phyloP scores from a whole-genome alignment of 73 alveolate genomes.

The Paramecium biaurelia region DNA sequence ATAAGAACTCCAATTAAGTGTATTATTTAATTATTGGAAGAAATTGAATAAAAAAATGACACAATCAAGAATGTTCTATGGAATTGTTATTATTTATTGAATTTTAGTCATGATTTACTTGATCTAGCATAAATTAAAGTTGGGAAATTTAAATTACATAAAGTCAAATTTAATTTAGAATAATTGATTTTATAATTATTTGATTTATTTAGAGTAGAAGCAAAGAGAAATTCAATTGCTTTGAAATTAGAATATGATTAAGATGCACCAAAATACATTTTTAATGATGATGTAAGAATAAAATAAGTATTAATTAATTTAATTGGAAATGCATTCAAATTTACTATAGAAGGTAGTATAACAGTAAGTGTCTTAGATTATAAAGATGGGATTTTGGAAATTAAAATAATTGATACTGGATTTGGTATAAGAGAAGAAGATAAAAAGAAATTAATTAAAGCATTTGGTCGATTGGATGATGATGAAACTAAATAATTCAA shows the following conservation, averaged over 20 bases:
- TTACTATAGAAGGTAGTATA: slow-evolving; percentile 46
- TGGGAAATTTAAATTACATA: slow-evolving; percentile 42
- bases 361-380: background rate
- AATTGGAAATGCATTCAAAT: slow-evolving; percentile 64
- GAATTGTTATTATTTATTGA: slow-evolving; percentile 40
- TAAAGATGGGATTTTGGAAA: slow-evolving; percentile 23
- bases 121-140: slow-evolving; percentile 60
- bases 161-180: background rate
- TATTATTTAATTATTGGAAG: slow-evolving; percentile 50
- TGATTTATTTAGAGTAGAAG: slow-evolving; percentile 46
- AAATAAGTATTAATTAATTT: slow-evolving; percentile 50
- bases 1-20: slow-evolving; percentile 60
- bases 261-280: slow-evolving; percentile 21
- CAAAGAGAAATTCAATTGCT: background rate
- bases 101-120: slow-evolving; percentile 43
- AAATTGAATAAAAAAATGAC: background rate
- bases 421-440: slow-evolving; percentile 58
- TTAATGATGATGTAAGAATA: slow-evolving; percentile 52
- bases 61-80: background rate
- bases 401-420: slow-evolving; percentile 54
- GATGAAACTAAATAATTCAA: slow-evolving; percentile 49
- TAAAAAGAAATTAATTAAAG: slow-evolving; percentile 48
- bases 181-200: background rate
- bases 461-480: slow-evolving; percentile 57
- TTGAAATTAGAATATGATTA: background rate